These are phyloP conservation scores for Dimocarpus longan DNA, from an alignment of 345 rosid species.

Conservation along the genomic window DNA sequence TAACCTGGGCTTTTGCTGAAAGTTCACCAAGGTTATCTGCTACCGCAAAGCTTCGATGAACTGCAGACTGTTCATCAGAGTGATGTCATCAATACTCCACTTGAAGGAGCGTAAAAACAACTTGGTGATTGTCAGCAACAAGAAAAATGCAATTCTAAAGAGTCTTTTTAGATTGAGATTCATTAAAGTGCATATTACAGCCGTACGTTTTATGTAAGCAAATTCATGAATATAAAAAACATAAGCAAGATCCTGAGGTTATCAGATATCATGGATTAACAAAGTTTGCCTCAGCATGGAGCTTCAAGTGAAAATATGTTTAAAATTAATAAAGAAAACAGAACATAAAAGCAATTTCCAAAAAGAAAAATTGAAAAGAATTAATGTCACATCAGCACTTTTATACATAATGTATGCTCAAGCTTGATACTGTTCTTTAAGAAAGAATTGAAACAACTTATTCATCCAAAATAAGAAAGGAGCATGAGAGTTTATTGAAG, in stretches of 20 bases:
- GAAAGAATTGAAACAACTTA: neutral
- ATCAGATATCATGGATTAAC: neutral
- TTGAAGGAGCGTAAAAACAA: neutral
- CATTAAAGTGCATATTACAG: neutral
- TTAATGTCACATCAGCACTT: neutral
- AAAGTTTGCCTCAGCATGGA: neutral
- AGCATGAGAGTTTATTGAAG: conserved; percentile 6
- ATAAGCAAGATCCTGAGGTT: neutral
- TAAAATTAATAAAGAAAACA: neutral
- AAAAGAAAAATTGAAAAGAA: neutral
- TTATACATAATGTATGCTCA: neutral
- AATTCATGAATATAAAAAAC: neutral
- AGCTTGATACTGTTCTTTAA: neutral
- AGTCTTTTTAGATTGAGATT: neutral
- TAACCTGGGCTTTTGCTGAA: conserved; percentile 90
- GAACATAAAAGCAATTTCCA: neutral
- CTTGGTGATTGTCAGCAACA: neutral
- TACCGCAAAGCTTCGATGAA: conserved; percentile 91
- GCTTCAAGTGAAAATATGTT: neutral
- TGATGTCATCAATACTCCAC: neutral
- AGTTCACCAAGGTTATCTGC: conserved; percentile 95
- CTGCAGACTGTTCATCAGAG: conserved; percentile 55
- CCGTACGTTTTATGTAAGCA: neutral
- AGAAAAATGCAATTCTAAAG: neutral
- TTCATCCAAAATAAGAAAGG: neutral